Evolutionary conservation across 2,329 filamentous ascomycete species (phyloP).

Genomic region (Xylaria sp.): DNA sequence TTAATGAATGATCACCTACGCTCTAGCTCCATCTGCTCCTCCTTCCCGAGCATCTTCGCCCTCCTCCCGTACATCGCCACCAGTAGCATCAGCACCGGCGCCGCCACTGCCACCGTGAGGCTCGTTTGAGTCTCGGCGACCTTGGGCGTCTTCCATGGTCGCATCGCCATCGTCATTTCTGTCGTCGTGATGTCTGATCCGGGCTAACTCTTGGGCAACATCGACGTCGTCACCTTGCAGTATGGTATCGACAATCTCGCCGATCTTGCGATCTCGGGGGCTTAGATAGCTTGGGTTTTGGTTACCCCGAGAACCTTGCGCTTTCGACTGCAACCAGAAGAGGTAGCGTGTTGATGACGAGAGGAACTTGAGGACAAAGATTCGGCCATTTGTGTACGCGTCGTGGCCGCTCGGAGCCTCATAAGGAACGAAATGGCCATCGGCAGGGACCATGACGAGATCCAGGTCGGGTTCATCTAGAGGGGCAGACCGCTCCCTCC

Average conservation of each 20-base stretch:
- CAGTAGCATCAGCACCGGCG: slow-evolving; percentile 86
- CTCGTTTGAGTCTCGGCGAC: slow-evolving; percentile 67
- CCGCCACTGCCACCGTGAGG: slow-evolving; percentile 75
- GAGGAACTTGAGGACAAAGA: slow-evolving; percentile 92
- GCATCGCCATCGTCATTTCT: slow-evolving; percentile 72
- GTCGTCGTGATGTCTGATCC: slow-evolving; percentile 65
- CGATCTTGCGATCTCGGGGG: slow-evolving; percentile 84
- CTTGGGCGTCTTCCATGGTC: slow-evolving; percentile 81
- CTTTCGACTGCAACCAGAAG: slow-evolving; percentile 96
- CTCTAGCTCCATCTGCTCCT: slow-evolving; percentile 96
- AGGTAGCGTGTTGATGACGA: slow-evolving; percentile 91
- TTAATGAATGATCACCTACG: slow-evolving; percentile 79
- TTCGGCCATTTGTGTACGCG: slow-evolving; percentile 82
- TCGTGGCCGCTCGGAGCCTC: slow-evolving; percentile 66
- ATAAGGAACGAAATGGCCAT: slow-evolving; percentile 88
- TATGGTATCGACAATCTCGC: slow-evolving; percentile 84
- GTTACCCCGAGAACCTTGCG: slow-evolving; percentile 69
- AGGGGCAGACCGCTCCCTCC: slow-evolving; percentile 80
- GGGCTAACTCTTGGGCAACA: slow-evolving; percentile 76
- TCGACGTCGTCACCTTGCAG: slow-evolving; percentile 91
- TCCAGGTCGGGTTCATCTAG: slow-evolving; percentile 83
- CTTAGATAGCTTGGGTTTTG: slow-evolving; percentile 83
- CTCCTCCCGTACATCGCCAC: slow-evolving; percentile 90
- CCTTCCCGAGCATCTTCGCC: slow-evolving; percentile 89
- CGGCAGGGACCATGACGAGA: slow-evolving; percentile 90